Base-by-base conservation (phyloP, 2,329 filamentous ascomycete genomes). In the Alternaria tenuissima region DNA sequence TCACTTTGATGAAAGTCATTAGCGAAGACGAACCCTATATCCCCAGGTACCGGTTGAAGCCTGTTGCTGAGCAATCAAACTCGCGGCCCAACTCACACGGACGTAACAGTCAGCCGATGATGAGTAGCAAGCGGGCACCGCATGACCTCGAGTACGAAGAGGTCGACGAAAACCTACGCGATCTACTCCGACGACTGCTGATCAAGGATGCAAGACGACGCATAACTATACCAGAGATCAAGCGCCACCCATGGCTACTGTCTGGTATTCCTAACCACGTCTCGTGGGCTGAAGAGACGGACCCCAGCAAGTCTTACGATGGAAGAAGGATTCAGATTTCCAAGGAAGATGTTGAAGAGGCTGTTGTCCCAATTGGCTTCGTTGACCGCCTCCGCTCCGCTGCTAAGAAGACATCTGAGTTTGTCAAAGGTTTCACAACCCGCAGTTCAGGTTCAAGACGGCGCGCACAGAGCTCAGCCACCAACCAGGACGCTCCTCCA, bases 1-100 rank as follows among this genome's bases (percentile, higher is more conserved):
- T 91, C 76, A 91, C 92, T 62, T 90, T 99, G 82, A 97, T 97
- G 82, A 88, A 89, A 66, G 91, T 91, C 65, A 97, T 99, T 67
- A 94, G 93, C 16, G 95, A 92, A 53, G 91, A 95, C 64, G 92
- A 96, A n/a, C 90, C 95, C 5, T 94, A 94, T 78, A 93, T 98
- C 55, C 93, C 95, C 1, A 87, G 85, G 30, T 88, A 88, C 68
- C 90, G 95, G 39, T 84, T 99, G n/a, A 89, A 90, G 70, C 92
- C 94, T 2, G 85, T 89, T 8, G 83, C 85, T 72, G 65, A 79
- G 73, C 70, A 78, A 48, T 75, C 82, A 2, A 80, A 76, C 16
- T 83, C 83, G 32, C 74, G 81, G 26, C 80, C 81, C 5, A 80
- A 71, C 43, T 84, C 80, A 24, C 81, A 82, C 55, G 80, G 77